phyloP scores from a whole-genome alignment of 1,284 basidiomycete species.

The Neonothopanus nambi region DNA sequence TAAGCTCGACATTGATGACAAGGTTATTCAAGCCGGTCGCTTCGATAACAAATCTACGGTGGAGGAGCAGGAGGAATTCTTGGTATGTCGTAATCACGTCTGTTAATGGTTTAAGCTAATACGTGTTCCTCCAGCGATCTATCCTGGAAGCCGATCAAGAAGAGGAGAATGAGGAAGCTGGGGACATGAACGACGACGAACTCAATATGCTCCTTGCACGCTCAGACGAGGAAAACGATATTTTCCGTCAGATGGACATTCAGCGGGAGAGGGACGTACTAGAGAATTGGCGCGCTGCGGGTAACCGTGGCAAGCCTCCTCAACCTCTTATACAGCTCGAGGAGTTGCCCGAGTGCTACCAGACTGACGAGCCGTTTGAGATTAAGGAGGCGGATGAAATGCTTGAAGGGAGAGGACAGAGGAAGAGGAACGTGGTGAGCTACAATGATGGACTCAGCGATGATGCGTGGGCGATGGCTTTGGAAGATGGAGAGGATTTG shows the following conservation, averaged over 20 bases:
- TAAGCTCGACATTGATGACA: constrained; percentile 99
- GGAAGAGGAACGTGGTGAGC: constrained; percentile 82
- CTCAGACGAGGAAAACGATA: constrained; percentile 73
- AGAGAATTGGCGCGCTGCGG: constrained; percentile 73
- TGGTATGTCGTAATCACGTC: constrained; percentile 54
- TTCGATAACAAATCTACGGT: constrained; percentile 99
- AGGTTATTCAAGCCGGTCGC: constrained; percentile 98
- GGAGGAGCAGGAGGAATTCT: constrained; percentile 94
- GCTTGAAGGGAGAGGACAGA: constrained; percentile 81
- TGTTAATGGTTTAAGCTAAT: constrained; percentile 9
- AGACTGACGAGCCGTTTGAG: constrained; percentile 79
- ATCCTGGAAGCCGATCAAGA: constrained; percentile 90
- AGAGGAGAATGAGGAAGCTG: constrained; percentile 90
- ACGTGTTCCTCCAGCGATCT: constrained; percentile 53
- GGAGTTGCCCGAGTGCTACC: constrained; percentile 94
- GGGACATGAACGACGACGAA: constrained; percentile 97
- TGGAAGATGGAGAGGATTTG: constrained; percentile 88
- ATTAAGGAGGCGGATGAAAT: constrained; percentile 67
- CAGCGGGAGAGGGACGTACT: constrained; percentile 76
- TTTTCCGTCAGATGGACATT: constrained; percentile 87
- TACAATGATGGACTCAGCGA: constrained; percentile 96
- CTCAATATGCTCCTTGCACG: constrained; percentile 94
- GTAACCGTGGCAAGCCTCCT: constrained; percentile 81
- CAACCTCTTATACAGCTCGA: constrained; percentile 82
- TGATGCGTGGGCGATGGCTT: constrained; percentile 90